Conservation (phyloP, 176 grass and related monocot species). For the Alopecurus myosuroides region DNA sequence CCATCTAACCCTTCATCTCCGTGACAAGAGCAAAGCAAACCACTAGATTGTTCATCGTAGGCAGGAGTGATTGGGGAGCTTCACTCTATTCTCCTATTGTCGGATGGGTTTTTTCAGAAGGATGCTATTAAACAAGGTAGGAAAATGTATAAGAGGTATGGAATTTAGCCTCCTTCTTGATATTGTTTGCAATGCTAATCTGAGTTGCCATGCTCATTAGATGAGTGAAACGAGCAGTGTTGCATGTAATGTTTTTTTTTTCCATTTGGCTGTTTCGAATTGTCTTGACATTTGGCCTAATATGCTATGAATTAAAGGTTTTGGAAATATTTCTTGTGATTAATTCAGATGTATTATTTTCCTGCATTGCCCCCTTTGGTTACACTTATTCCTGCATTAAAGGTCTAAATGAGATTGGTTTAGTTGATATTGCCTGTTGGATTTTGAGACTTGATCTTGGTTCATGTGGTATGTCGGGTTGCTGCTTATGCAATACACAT, state of each 20-base stretch:
- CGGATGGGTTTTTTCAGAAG: constrained; percentile 67
- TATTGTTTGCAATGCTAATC: not conserved
- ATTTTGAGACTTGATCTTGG: not conserved
- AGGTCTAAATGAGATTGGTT: not conserved
- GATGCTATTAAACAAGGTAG: constrained; percentile 64
- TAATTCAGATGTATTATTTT: not conserved
- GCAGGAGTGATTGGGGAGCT: constrained; percentile 47
- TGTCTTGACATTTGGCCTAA: not conserved
- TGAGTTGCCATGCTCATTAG: not conserved
- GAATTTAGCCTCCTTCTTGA: not conserved
- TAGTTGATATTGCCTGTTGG: too few relatives aligned
- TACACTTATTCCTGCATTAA: not conserved
- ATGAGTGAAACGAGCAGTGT: not conserved
- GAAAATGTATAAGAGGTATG: constrained; percentile 71
- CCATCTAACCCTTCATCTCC: too few relatives aligned
- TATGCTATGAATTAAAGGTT: not conserved
- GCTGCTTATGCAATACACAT: not conserved
- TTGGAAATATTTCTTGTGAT: not conserved
- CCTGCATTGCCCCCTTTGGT: not conserved
- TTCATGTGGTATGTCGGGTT: not conserved
- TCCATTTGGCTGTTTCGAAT: not conserved
- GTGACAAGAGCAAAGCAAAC: too few relatives aligned
- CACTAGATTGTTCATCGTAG: too few relatives aligned
- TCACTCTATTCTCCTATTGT: constrained; percentile 54
- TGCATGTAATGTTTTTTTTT: not conserved